A percentile compares a stretch with the other conserved stretches of the same genome.
phyloP scores from a whole-genome alignment of 768 basidiomycete genomes.

The Auriscalpium microsporum region DNA sequence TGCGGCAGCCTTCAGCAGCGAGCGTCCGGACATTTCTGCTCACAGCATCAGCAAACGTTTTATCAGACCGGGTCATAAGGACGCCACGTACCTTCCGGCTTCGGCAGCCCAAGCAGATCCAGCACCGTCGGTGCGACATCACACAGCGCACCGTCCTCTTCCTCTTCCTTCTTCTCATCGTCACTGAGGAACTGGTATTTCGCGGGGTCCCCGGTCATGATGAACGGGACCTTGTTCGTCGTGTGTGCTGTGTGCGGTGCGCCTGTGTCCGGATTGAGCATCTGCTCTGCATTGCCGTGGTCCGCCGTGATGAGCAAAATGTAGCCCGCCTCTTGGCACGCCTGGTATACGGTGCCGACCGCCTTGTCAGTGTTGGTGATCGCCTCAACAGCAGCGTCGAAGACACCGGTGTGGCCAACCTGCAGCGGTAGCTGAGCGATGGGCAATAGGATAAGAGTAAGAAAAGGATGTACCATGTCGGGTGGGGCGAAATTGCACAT shows the following conservation, averaged over 20 bases:
- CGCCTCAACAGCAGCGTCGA: conserved; percentile 84
- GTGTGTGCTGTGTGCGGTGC: conserved; percentile 90
- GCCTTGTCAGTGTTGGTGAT: conserved; percentile 82
- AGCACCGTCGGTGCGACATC: conserved; percentile 90
- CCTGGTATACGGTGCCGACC: conserved; percentile 80
- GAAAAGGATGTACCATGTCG: conserved; percentile 62
- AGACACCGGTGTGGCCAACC: conserved; percentile 91
- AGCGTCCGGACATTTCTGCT: not conserved
- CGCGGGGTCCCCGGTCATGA: conserved; percentile 62
- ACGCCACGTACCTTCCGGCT: conserved; percentile 53
- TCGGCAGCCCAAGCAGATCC: conserved; percentile 62
- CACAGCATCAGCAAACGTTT: not conserved
- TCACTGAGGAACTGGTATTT: conserved; percentile 47
- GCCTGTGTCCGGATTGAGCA: conserved; percentile 77
- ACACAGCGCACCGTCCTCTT: conserved; percentile 66
- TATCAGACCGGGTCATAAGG: not conserved
- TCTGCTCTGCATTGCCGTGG: conserved; percentile 95
- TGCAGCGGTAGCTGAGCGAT: conserved; percentile 17
- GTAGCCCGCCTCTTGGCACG: conserved; percentile 80
- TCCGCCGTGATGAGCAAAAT: conserved; percentile 85
- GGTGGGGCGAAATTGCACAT: conserved; percentile 99
- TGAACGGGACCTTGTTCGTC: conserved; percentile 86
- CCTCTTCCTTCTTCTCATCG: conserved; percentile 34
- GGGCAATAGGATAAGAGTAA: not conserved
- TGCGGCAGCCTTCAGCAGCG: not conserved